Conservation (phyloP, 805 yeast genomes). For the Saccharomycopsis sp. region DNA sequence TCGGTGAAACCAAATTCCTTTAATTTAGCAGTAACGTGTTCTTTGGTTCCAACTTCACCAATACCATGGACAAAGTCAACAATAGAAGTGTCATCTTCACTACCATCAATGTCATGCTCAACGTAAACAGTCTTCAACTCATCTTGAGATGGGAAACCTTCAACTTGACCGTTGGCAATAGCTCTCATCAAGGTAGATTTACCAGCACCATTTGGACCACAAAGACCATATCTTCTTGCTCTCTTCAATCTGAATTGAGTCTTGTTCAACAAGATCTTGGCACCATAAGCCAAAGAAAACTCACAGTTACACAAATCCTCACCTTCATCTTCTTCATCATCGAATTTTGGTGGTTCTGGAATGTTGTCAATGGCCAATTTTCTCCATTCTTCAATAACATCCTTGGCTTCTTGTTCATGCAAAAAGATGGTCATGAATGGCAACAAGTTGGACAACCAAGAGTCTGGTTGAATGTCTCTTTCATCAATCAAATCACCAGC, state of each 20-base stretch:
- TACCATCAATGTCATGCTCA: slow-evolving; percentile 98
- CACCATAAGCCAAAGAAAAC: slow-evolving; percentile 99
- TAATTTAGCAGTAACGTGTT: slow-evolving; percentile 64
- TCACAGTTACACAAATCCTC: slow-evolving; percentile 99
- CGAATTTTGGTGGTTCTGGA: slow-evolving; percentile 91
- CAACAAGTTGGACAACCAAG: slow-evolving; percentile 83
- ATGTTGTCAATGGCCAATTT: slow-evolving; percentile 95
- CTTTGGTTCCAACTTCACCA: slow-evolving; percentile 68
- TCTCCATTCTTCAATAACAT: slow-evolving; percentile 88
- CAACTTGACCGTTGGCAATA: slow-evolving; percentile 96
- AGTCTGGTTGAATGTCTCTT: slow-evolving; percentile 84
- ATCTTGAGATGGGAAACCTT: slow-evolving; percentile 99
- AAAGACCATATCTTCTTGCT: slow-evolving; percentile 98
- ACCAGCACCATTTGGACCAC: slow-evolving; percentile 99
- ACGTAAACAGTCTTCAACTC: slow-evolving; percentile 99
- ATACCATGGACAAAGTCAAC: slow-evolving; percentile 84
- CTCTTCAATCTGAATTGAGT: slow-evolving; percentile 98
- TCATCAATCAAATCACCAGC: slow-evolving; percentile 99
- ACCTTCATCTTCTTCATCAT: slow-evolving; percentile 97
- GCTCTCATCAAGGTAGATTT: slow-evolving; percentile 98
- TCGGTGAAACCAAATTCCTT: slow-evolving; percentile 88
- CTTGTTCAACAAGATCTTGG: slow-evolving; percentile 98
- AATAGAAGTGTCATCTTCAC: slow-evolving; percentile 93
- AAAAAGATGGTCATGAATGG: slow-evolving; percentile 95
- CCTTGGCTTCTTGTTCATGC: slow-evolving; percentile 88